Percentiles rank a stretch among this genome's conserved stretches.
These are phyloP conservation scores for Sporothrix inflata DNA, from an alignment of 2,329 filamentous ascomycete species.

Conservation along the genomic window DNA sequence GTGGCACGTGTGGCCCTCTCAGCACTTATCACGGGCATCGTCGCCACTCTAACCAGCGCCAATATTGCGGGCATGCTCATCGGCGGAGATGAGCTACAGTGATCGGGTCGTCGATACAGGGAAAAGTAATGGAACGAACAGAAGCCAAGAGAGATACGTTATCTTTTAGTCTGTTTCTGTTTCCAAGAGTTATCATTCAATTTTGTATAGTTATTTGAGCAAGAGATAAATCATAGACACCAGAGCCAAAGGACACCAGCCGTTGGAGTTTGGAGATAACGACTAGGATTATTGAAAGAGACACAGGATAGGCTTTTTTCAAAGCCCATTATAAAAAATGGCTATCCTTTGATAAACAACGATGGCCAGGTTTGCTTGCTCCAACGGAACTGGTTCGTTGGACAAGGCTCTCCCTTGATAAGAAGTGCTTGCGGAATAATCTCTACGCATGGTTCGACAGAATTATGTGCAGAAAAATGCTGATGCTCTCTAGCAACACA, in stretches of 20 bases:
- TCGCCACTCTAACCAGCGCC: slow-evolving; percentile 79
- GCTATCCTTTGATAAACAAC: not conserved
- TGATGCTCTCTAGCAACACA: not conserved
- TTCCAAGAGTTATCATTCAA: not conserved
- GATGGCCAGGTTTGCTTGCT: not conserved
- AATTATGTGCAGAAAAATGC: not conserved
- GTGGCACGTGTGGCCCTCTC: slow-evolving; percentile 76
- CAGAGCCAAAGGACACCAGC: not conserved
- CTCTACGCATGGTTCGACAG: not conserved
- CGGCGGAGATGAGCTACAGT: slow-evolving; percentile 41
- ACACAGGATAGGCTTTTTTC: not conserved
- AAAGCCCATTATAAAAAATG: not conserved
- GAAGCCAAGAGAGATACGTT: not conserved
- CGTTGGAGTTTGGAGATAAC: not conserved
- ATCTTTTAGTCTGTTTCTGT: not conserved
- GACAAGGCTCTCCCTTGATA: not conserved
- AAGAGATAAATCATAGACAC: not conserved
- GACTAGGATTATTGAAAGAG: not conserved
- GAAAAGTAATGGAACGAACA: not conserved
- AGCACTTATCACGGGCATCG: slow-evolving; percentile 75
- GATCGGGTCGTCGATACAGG: not conserved
- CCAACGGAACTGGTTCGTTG: not conserved
- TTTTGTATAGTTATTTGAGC: not conserved
- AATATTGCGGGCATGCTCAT: slow-evolving; percentile 77
- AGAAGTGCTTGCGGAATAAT: not conserved